These are phyloP conservation scores for Boletus subparvulus DNA, from an alignment of 768 basidiomycete genomes.

Conservation along the genomic window DNA sequence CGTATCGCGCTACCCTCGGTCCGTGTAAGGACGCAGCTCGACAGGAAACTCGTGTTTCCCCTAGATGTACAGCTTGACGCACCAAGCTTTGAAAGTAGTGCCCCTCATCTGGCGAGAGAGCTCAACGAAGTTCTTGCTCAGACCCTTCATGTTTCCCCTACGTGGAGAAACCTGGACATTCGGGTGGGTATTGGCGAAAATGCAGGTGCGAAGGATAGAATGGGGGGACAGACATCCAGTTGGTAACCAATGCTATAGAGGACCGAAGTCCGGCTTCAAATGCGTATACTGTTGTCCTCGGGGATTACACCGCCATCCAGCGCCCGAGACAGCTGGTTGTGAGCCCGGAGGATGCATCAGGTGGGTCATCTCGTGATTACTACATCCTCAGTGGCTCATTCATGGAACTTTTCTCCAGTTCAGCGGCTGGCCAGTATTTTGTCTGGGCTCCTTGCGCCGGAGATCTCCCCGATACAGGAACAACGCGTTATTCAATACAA, in stretches of 20 bases:
- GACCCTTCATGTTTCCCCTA: constrained; percentile 16
- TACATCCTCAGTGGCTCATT: constrained; percentile 10
- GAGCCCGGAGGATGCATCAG: constrained; percentile 26
- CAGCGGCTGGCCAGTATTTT: constrained; percentile 40
- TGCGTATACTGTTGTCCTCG: constrained; percentile 25
- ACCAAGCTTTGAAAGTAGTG: constrained; percentile 13
- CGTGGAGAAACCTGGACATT: constrained; percentile 48
- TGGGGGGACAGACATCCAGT: not conserved
- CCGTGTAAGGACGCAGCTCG: constrained; percentile 54
- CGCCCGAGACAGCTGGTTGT: constrained; percentile 22
- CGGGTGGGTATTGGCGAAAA: constrained; percentile 26
- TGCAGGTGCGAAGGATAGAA: constrained; percentile 36
- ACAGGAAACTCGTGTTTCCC: constrained; percentile 46
- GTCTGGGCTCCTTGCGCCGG: constrained; percentile 40
- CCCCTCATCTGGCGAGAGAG: constrained; percentile 27
- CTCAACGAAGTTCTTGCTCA: constrained; percentile 24
- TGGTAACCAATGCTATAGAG: constrained; percentile 15
- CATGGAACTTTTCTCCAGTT: constrained; percentile 25
- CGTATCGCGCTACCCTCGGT: constrained; percentile 68
- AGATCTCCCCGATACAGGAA: constrained; percentile 48
- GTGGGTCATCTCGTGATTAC: constrained; percentile 19
- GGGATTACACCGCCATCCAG: constrained; percentile 23
- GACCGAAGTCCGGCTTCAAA: constrained; percentile 6
- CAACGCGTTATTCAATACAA: constrained; percentile 72
- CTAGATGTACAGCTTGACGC: constrained; percentile 40